Conservation (phyloP, 2,329 filamentous ascomycete genomes). For the Fusarium praegraminearum region DNA sequence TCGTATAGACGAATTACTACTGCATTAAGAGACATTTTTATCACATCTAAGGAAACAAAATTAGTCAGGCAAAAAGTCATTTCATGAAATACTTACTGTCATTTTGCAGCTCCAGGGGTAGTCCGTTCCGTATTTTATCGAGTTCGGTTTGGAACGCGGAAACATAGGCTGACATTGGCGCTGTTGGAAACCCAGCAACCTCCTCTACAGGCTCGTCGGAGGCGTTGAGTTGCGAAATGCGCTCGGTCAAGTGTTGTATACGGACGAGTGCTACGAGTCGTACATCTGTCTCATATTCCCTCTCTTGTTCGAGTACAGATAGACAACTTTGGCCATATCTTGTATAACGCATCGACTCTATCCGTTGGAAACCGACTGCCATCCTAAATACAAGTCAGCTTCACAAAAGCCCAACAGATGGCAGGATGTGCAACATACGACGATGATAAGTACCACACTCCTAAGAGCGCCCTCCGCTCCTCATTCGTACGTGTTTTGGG, state of each 20-base stretch:
- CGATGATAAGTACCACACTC: constrained; percentile 66
- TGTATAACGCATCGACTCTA: constrained; percentile 64
- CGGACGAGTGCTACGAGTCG: constrained; percentile 61
- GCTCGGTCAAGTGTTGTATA: constrained; percentile 63
- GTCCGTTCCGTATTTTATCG: constrained; percentile 53
- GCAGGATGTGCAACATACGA: constrained; percentile 54
- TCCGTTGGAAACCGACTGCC: constrained; percentile 57
- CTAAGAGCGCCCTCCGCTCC: constrained; percentile 64
- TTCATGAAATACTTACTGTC: constrained; percentile 52
- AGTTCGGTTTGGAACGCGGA: constrained; percentile 61
- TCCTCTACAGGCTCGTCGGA: constrained; percentile 53
- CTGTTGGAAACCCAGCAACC: constrained; percentile 52
- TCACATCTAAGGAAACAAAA: constrained; percentile 48
- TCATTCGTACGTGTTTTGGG: constrained; percentile 60
- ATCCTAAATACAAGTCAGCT: constrained; percentile 50
- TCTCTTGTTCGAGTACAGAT: constrained; percentile 56
- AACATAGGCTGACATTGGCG: constrained; percentile 60
- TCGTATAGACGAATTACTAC: constrained; percentile 61
- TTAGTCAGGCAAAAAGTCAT: rapidly evolving
- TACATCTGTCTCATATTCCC: constrained; percentile 61
- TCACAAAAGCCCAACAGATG: not conserved
- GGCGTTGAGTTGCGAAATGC: constrained; percentile 58
- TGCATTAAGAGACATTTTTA: constrained; percentile 57
- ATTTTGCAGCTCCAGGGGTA: constrained; percentile 53
- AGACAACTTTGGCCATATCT: constrained; percentile 65